Base-by-base conservation (phyloP, 192 early-diverging fungal genomes). In the Phlyctochytrium arcticum region DNA sequence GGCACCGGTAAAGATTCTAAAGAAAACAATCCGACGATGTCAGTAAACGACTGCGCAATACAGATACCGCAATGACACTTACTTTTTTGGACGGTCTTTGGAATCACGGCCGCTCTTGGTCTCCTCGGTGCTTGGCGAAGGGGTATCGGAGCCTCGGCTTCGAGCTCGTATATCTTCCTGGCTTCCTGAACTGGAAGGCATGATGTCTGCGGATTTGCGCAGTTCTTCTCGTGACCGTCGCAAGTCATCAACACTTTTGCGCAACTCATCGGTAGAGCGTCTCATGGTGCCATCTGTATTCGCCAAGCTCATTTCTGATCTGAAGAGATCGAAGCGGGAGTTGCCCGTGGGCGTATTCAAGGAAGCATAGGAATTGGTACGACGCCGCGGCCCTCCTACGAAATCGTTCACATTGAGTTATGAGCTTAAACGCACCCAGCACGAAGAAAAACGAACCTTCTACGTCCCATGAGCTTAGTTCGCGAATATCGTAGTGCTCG, bases 401-500 rank as follows among this genome's bases (percentile, higher is more conserved):
- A 0, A 68, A 53, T 12, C 12, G 27, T 26, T 12, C n/a, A n/a
- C n/a, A n/a, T n/a, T 29, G 27, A 53, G 19, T 15, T 8, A 29
- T 53, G 19, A 9, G 49, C 7, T 51, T 51, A 26, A 5, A 26
- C 21, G 1, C 7, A 34, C 33, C 42, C 67, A 56, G 24, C 68
- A 36, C 6, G 19, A 71, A 54, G 15, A 19, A 60, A 24, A 17
- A 30, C 36, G 26, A 26, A 36, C 75, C 72, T 48, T 78, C 78
- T 30, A 68, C 53, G 46, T 81, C 73, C 61, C 58, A 77, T 46
- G 47, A 32, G 4, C 29, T 56, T 26, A 63, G 17, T n/a, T 62
- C 60, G 15, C 50, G 62, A 0, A 42, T 21, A 51, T 80, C 71
- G 50, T 80, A 81, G 55, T 84, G 65, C 57, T 83, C 79, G 44